Base-by-base conservation (phyloP, 1,139 yeast species). In the Hanseniaspora sp. region DNA sequence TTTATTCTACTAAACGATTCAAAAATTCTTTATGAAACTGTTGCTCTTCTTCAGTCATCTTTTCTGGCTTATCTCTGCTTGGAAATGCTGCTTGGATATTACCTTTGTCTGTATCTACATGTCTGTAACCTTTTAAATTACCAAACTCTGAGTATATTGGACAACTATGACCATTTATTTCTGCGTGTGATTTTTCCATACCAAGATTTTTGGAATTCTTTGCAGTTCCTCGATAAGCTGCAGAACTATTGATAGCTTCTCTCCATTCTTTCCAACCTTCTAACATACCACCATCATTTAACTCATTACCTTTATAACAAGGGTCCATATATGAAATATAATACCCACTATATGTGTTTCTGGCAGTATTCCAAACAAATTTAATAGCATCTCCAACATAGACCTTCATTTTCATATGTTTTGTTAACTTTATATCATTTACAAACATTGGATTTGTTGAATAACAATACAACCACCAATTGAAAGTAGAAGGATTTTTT, bases 401-500 rank as follows among this genome's bases (percentile, higher is more conserved):
- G 0, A 88, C 62, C 58, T 78, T 74, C 0, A 75, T 75, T 60
- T 86, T 86, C 39, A 74, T 73, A 1, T 83, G 83, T 57, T 79
- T 78, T 0, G 84, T 84, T 44, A 88, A 63, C 48, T 72, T 73
- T 13, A 68, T 66, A 5, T 76, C 76, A 63, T 88, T 86, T 9
- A 88, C 75, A 59, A 73, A 78, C 63, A 96, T 86, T 1, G 86
- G 83, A 65, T 88, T 88, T 0, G 95, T 79, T 53, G 95, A 84
- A 58, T 74, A 77, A 63, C 86, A 96, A 44, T 85, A 68, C 18
- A 88, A 69, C 95, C 95, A 87, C n/a, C 83, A 78, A 61, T 80
- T 85, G 61, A 71, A 77, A 9, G 80, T 74, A 42, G 82, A 76
- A 43, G 70, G 11, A 3, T 74, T 72, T 9, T 76, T 74, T 0